These are phyloP conservation scores for Xylaria sp. DNA, from an alignment of 2,329 filamentous ascomycete species.

Conservation along the genomic window DNA sequence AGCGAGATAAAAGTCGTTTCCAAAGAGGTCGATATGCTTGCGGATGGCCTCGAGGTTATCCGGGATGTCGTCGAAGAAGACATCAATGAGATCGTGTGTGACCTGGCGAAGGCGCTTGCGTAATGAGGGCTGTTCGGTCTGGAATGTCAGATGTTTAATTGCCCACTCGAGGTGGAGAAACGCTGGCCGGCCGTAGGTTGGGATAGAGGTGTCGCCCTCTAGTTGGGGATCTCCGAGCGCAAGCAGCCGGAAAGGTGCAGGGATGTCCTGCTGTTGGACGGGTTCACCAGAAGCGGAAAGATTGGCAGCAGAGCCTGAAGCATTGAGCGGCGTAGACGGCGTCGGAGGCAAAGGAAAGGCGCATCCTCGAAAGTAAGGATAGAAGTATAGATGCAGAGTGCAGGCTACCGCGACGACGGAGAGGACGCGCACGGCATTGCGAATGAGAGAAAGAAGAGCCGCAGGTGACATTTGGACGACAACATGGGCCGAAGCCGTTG, in stretches of 20 bases:
- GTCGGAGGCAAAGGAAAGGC: conserved; percentile 73
- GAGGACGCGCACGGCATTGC: conserved; percentile 66
- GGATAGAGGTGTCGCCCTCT: conserved; percentile 89
- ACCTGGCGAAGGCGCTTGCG: conserved; percentile 64
- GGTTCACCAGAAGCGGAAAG: conserved; percentile 54
- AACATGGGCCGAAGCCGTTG: conserved; percentile 50
- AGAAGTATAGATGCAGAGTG: conserved; percentile 86
- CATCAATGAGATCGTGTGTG: conserved; percentile 69
- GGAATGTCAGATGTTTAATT: conserved; percentile 60
- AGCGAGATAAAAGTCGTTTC: conserved; percentile 94
- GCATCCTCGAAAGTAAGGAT: conserved; percentile 83
- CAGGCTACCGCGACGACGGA: conserved; percentile 75
- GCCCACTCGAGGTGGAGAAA: conserved; percentile 66
- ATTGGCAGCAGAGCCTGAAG: conserved; percentile 27
- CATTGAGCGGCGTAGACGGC: conserved; percentile 11
- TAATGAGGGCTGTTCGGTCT: conserved; percentile 58
- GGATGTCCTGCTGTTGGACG: conserved; percentile 49
- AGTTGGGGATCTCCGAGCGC: conserved; percentile 92
- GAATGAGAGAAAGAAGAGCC: conserved; percentile 64
- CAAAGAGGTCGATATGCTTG: conserved; percentile 87
- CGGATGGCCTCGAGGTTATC: conserved; percentile 73
- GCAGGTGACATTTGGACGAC: conserved; percentile 63
- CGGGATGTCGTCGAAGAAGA: conserved; percentile 75
- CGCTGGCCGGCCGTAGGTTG: conserved; percentile 62
- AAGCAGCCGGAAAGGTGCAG: conserved; percentile 85